A percentile compares a stretch with the other conserved stretches of the same genome.
These are phyloP conservation scores for Russula olivacea DNA, from an alignment of 768 basidiomycete genomes.

Conservation along the genomic window DNA sequence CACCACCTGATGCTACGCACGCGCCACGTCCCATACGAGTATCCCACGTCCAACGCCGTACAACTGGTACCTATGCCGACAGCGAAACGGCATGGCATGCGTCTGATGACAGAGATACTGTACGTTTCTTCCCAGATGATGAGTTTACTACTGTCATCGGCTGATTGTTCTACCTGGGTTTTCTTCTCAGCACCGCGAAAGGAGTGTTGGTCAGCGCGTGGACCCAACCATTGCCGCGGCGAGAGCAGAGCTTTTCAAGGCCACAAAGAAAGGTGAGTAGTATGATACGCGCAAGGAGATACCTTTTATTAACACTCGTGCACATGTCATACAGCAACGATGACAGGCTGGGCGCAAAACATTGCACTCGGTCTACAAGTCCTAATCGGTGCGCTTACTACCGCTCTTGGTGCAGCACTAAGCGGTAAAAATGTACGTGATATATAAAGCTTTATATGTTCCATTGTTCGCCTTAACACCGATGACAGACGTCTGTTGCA, in stretches of 20 bases:
- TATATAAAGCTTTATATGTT: no score
- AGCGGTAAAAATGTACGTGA: slow-evolving; percentile 23
- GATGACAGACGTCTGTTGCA: slow-evolving; percentile 34
- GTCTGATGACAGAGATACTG: background rate
- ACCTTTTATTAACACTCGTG: background rate
- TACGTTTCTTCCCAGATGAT: background rate
- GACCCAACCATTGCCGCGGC: slow-evolving; percentile 4
- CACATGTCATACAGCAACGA: slow-evolving; percentile 10
- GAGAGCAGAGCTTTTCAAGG: background rate
- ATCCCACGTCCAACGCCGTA: background rate
- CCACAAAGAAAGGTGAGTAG: slow-evolving; percentile 4
- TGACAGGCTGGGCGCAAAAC: slow-evolving; percentile 25
- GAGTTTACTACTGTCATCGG: background rate
- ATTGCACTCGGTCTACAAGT: slow-evolving; percentile 30
- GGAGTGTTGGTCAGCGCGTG: background rate
- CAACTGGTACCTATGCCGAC: background rate
- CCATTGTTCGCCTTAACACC: background rate
- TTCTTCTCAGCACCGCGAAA: background rate
- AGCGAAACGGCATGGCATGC: background rate
- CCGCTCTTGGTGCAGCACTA: slow-evolving; percentile 28
- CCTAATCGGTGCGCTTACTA: slow-evolving; percentile 30
- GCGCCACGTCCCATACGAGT: background rate
- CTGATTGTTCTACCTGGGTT: background rate
- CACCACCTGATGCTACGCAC: background rate
- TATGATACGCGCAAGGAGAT: background rate